Conservation (phyloP, 1,284 basidiomycete genomes). For the Ceratobasidium sp. region DNA sequence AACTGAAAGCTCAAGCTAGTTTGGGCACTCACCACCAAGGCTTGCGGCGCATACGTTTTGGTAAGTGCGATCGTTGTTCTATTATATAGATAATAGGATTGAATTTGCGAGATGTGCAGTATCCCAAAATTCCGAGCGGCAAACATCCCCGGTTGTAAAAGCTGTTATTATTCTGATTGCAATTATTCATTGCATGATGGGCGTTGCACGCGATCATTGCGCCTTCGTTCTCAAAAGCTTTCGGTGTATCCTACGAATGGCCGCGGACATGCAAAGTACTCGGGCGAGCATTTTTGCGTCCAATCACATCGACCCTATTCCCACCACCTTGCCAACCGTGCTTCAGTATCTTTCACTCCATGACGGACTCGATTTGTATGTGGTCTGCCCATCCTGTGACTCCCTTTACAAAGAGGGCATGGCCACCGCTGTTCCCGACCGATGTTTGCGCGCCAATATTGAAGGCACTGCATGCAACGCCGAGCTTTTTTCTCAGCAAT, state of each 20-base stretch:
- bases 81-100: too few relatives aligned
- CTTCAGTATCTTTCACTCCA: neutral
- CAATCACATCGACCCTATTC: neutral
- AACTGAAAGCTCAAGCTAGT: neutral
- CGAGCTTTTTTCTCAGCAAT: neutral
- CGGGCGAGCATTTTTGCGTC: neutral
- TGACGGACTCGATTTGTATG: neutral
- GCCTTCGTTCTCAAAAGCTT: neutral
- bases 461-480: neutral
- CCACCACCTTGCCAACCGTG: neutral
- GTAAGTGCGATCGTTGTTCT: too few relatives aligned
- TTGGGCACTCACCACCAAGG: neutral
- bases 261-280: neutral
- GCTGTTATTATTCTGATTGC: neutral
- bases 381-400: neutral
- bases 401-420: neutral
- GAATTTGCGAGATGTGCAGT: too few relatives aligned
- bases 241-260: neutral
- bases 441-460: neutral
- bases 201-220: conserved; percentile 1
- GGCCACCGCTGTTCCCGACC: neutral
- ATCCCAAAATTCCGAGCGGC: too few relatives aligned
- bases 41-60: neutral
- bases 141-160: neutral
- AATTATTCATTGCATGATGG: conserved; percentile 1